Conservation (phyloP, 2,329 filamentous ascomycete genomes). For the Fusarium caatingaense region DNA sequence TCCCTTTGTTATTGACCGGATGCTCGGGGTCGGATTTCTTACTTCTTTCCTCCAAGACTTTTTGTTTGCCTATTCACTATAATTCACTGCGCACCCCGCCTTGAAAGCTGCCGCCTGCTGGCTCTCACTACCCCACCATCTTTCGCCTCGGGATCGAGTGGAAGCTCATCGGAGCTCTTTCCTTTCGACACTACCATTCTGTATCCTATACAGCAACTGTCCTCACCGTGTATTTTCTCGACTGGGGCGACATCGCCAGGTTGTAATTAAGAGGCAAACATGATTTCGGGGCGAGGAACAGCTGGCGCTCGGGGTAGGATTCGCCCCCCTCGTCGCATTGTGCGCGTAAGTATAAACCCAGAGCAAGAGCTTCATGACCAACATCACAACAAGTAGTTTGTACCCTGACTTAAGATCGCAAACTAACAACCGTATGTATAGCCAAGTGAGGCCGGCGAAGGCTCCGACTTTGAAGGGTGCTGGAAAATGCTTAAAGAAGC, state of each 20-base stretch:
- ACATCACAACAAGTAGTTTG: background rate
- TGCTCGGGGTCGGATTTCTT: conserved; percentile 23
- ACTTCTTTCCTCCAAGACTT: background rate
- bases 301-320: conserved; percentile 56
- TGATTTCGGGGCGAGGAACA: conserved; percentile 64
- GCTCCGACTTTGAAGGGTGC: conserved; percentile 83
- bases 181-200: background rate
- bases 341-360: conserved; percentile 52
- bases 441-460: conserved; percentile 60
- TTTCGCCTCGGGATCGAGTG: conserved; percentile 4
- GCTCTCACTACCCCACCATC: conserved; percentile 37
- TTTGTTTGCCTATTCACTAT: background rate
- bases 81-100: conserved; percentile 24
- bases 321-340: conserved; percentile 57
- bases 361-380: background rate
- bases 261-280: conserved; percentile 37
- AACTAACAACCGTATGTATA: conserved; percentile 44
- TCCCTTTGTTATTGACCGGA: conserved; percentile 22
- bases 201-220: background rate
- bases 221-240: background rate
- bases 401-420: background rate
- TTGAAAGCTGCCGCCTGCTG: conserved; percentile 17
- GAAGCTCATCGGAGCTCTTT: conserved; percentile 8
- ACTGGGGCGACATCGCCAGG: conserved; percentile 17
- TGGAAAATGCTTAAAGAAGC: conserved; percentile 84